phyloP scores from a whole-genome alignment of 1,284 basidiomycete species.

The Marasmius oreades region DNA sequence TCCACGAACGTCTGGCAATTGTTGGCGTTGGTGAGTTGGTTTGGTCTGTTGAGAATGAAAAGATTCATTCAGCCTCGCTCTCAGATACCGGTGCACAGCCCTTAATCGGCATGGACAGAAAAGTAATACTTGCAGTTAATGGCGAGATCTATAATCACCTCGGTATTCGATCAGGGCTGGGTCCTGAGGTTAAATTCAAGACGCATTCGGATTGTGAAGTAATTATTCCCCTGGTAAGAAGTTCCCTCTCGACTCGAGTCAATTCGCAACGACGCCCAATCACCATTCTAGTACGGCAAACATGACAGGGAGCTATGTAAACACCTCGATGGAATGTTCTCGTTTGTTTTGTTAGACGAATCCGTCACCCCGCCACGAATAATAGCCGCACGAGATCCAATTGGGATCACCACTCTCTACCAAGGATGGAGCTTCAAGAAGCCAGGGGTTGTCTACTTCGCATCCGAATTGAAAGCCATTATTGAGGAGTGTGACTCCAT shows the following conservation, averaged over 20 bases:
- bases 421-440: slow-evolving; percentile 89
- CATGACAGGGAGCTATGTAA: slow-evolving; percentile 73
- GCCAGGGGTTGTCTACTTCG: slow-evolving; percentile 88
- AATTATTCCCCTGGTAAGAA: slow-evolving; percentile 84
- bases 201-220: slow-evolving; percentile 99
- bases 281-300: slow-evolving; percentile 70
- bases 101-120: slow-evolving; percentile 84
- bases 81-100: slow-evolving; percentile 97
- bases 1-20: slow-evolving; percentile 92
- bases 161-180: slow-evolving; percentile 72
- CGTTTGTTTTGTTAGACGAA: slow-evolving; percentile 94
- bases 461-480: slow-evolving; percentile 95
- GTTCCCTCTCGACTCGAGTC: neutral
- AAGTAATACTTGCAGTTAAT: slow-evolving; percentile 89
- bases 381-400: slow-evolving; percentile 95
- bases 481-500: slow-evolving; percentile 93
- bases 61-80: neutral
- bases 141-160: slow-evolving; percentile 99
- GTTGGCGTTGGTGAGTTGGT: slow-evolving; percentile 86
- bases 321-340: slow-evolving; percentile 98
- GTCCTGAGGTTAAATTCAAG: slow-evolving; percentile 78
- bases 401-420: slow-evolving; percentile 98
- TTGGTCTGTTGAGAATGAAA: slow-evolving; percentile 28
- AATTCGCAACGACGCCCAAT: slow-evolving; percentile 7
- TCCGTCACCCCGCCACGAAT: slow-evolving; percentile 86